Evolutionary conservation across 2,329 filamentous ascomycete species (phyloP).

Genomic region (Aspergillus clavatus): DNA sequence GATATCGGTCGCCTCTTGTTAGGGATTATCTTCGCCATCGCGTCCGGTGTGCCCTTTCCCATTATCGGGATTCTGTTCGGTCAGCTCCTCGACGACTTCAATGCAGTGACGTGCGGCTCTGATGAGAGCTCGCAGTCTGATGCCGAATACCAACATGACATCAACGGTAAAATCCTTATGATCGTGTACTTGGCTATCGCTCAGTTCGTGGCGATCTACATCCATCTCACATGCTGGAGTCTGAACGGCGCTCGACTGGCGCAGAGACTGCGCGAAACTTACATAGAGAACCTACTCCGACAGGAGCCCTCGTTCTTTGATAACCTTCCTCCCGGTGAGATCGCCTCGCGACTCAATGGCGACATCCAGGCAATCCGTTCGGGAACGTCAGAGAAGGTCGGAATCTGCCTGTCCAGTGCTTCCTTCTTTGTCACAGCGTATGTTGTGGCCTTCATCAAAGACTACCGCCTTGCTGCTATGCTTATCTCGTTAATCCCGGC

Average conservation of each 20-base stretch:
- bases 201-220: constrained; percentile 60
- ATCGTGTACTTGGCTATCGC: constrained; percentile 62
- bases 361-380: constrained; percentile 64
- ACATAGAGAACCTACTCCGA: constrained; percentile 54
- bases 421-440: constrained; percentile 66
- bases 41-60: constrained; percentile 38
- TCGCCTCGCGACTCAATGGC: constrained; percentile 58
- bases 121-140: constrained; percentile 13
- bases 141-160: constrained; percentile 19
- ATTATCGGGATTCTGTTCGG: constrained; percentile 40
- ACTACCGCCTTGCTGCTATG: constrained; percentile 59
- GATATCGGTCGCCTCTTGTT: constrained; percentile 26
- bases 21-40: constrained; percentile 28
- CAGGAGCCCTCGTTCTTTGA: constrained; percentile 64
- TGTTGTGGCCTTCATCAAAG: constrained; percentile 62
- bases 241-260: constrained; percentile 60
- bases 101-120: constrained; percentile 25
- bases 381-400: constrained; percentile 67
- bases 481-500: constrained; percentile 60
- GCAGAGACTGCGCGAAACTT: constrained; percentile 57
- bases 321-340: constrained; percentile 57
- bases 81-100: constrained; percentile 38
- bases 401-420: constrained; percentile 57
- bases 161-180: constrained; percentile 53
- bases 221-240: constrained; percentile 60